These are phyloP conservation scores for Penicillium silybi DNA, from an alignment of 495 filamentous ascomycete genomes.

Conservation along the genomic window DNA sequence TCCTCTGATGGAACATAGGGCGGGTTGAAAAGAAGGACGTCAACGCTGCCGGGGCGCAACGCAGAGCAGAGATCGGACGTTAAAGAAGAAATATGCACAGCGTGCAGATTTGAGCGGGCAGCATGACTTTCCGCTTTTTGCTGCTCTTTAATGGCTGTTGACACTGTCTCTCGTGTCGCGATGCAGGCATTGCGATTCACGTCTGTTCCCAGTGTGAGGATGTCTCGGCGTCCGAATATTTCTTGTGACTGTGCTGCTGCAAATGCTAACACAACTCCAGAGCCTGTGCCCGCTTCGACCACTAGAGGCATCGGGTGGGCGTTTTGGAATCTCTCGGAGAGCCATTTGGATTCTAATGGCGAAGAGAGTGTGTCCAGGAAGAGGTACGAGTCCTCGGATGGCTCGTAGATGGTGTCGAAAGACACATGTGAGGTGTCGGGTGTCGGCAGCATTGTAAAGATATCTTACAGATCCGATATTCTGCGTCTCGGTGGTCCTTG, in stretches of 20 bases:
- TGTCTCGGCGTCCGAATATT: constrained; percentile 68
- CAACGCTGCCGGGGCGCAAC: constrained; percentile 55
- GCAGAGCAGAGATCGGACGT: constrained; percentile 62
- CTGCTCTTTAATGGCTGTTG: constrained; percentile 44
- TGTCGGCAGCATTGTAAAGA: constrained; percentile 72
- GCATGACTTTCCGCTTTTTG: constrained; percentile 7
- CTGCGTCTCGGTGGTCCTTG: neutral
- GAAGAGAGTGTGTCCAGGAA: constrained; percentile 89
- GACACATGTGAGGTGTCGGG: constrained; percentile 87
- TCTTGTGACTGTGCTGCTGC: constrained; percentile 64
- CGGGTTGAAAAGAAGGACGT: constrained; percentile 92
- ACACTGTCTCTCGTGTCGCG: constrained; percentile 61
- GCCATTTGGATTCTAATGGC: constrained; percentile 63
- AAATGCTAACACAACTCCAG: constrained; percentile 87
- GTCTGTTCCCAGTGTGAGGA: constrained; percentile 73
- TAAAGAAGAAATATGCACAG: constrained; percentile 54
- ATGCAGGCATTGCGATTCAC: constrained; percentile 76
- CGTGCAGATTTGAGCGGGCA: constrained; percentile 3
- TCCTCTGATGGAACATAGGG: constrained; percentile 86
- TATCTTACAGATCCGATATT: neutral
- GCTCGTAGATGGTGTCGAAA: constrained; percentile 83
- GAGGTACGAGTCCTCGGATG: constrained; percentile 93
- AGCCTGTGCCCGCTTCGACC: constrained; percentile 86
- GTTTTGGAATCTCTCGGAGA: constrained; percentile 51
- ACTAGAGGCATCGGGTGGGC: constrained; percentile 55